Percentiles rank a stretch among this genome's conserved stretches.
Conservation (phyloP, 2,329 filamentous ascomycete genomes). For the Colletotrichum tanaceti region DNA sequence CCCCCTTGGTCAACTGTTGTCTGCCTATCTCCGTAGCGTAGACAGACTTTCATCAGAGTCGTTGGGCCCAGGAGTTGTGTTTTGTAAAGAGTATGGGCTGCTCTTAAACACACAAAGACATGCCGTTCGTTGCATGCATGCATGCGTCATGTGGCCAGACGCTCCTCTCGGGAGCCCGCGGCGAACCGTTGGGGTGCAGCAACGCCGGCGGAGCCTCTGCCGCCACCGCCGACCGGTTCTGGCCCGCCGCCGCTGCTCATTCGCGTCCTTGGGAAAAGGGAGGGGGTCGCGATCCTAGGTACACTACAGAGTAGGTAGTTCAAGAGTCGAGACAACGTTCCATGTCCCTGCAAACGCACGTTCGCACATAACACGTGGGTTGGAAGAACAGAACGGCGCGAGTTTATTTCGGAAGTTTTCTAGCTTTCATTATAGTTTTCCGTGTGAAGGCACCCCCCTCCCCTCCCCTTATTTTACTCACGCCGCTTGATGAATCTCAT, state of each 20-base stretch:
- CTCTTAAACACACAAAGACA: too few species aligned
- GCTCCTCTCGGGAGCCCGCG: not conserved
- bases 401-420: not conserved
- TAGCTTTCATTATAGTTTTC: not conserved
- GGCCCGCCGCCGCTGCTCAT: not conserved
- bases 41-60: too few species aligned
- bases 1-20: not conserved
- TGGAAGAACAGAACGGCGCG: not conserved
- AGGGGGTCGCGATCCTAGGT: not conserved
- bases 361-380: slow-evolving; percentile 5
- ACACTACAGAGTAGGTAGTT: too few species aligned
- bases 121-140: not conserved
- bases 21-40: too few species aligned
- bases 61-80: too few species aligned
- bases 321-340: slow-evolving; percentile 15
- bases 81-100: too few species aligned
- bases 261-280: not conserved
- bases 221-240: too few species aligned
- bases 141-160: not conserved
- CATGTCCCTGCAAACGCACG: slow-evolving; percentile 16
- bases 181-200: slow-evolving; percentile 11
- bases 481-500: too few species aligned
- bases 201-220: not conserved
- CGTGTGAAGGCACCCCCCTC: not conserved
- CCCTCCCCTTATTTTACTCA: too few species aligned